Evolutionary conservation across 2,329 filamentous ascomycete genomes (phyloP).

Genomic region (Ceratocystis colombiana): DNA sequence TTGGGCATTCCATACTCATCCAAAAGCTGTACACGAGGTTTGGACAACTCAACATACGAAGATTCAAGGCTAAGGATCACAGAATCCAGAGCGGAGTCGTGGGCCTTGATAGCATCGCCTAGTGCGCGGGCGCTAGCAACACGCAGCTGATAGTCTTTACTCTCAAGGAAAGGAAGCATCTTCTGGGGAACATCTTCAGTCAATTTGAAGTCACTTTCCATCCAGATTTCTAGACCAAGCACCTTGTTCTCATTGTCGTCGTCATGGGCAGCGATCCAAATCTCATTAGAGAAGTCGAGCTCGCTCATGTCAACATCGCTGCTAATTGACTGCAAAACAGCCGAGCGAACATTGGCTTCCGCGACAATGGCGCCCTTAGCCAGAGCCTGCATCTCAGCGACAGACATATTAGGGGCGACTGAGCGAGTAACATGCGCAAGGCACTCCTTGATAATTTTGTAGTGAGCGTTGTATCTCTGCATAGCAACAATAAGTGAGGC

Average conservation of each 20-base stretch:
- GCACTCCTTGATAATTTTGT: constrained; percentile 89
- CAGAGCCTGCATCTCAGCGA: constrained; percentile 64
- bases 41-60: constrained; percentile 67
- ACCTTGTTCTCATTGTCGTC: constrained; percentile 79
- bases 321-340: constrained; percentile 80
- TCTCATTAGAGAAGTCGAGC: constrained; percentile 72
- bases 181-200: constrained; percentile 53
- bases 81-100: constrained; percentile 49
- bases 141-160: constrained; percentile 69
- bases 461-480: constrained; percentile 84
- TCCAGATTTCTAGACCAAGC: constrained; percentile 81
- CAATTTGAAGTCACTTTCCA: constrained; percentile 73
- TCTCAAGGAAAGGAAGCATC: constrained; percentile 70
- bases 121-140: constrained; percentile 73
- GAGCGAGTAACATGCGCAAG: constrained; percentile 76
- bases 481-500: constrained; percentile 66
- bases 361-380: constrained; percentile 68
- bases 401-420: constrained; percentile 68
- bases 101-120: constrained; percentile 57
- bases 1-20: constrained; percentile 92
- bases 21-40: constrained; percentile 70
- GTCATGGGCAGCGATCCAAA: constrained; percentile 90
- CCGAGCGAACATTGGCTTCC: constrained; percentile 68
- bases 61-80: constrained; percentile 57
- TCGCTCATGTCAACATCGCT: constrained; percentile 88